phyloP scores from a whole-genome alignment of 768 basidiomycete species.

The Tylopilus plumbeoviolaceoides region DNA sequence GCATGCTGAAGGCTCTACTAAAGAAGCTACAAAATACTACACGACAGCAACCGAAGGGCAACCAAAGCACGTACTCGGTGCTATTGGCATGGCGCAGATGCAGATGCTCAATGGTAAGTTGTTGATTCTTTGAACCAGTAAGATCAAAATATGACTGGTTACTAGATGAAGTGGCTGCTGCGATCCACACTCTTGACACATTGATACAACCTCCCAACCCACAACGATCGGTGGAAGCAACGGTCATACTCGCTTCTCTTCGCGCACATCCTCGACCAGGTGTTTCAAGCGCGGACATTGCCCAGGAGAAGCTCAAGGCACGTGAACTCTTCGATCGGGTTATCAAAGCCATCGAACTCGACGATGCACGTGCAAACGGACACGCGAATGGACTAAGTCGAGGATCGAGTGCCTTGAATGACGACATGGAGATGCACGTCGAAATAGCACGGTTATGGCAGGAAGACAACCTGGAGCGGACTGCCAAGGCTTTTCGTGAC shows the following conservation, averaged over 20 bases:
- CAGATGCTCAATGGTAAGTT: constrained; percentile 76
- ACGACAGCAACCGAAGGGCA: constrained; percentile 61
- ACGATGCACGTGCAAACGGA: constrained; percentile 49
- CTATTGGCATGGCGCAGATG: constrained; percentile 83
- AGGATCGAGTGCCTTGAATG: constrained; percentile 51
- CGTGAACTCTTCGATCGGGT: constrained; percentile 81
- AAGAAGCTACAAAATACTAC: constrained; percentile 70
- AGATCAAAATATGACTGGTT: constrained; percentile 1
- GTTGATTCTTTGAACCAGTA: neutral
- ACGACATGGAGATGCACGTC: constrained; percentile 85
- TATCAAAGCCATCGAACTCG: constrained; percentile 58
- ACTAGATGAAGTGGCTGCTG: constrained; percentile 76
- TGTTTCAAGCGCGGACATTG: constrained; percentile 66
- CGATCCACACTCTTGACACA: constrained; percentile 81
- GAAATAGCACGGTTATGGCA: constrained; percentile 91
- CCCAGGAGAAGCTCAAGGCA: constrained; percentile 67
- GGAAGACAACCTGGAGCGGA: constrained; percentile 70
- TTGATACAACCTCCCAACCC: constrained; percentile 64
- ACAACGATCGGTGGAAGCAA: constrained; percentile 75
- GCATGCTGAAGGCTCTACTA: constrained; percentile 64
- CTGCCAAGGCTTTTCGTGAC: constrained; percentile 67
- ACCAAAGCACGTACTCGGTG: constrained; percentile 71
- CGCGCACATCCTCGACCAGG: constrained; percentile 81
- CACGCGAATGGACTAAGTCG: constrained; percentile 30
- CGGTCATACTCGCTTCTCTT: constrained; percentile 84